These are phyloP conservation scores for Brassica hybrid DNA, from an alignment of 441 rosid genomes.

Conservation along the genomic window DNA sequence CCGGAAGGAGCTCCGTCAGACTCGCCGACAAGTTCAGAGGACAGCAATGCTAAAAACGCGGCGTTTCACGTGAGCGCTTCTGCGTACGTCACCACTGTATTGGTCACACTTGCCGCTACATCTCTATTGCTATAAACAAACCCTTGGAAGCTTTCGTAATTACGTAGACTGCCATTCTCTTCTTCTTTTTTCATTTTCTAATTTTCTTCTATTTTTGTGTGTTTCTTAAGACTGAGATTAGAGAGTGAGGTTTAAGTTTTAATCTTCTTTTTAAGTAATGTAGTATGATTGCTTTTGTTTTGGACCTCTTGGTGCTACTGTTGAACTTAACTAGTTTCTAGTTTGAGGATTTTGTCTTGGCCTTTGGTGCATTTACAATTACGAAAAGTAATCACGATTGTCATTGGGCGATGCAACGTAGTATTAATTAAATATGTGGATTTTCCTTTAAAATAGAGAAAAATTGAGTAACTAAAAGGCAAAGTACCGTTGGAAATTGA, in stretches of 20 bases:
- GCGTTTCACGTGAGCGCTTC: slow-evolving; percentile 54
- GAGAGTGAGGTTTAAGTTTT: slow-evolving; percentile 13
- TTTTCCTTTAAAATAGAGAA: neutral
- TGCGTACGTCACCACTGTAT: slow-evolving; percentile 41
- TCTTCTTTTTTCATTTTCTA: neutral
- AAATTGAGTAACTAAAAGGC: neutral
- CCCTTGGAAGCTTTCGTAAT: slow-evolving; percentile 3
- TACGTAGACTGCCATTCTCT: slow-evolving; percentile 21
- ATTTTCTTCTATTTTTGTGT: neutral
- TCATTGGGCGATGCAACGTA: neutral
- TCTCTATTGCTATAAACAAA: neutral
- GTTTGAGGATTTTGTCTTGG: slow-evolving; percentile 5
- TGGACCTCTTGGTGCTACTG: neutral
- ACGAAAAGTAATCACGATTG: slow-evolving; percentile 1
- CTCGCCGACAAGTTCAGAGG: slow-evolving; percentile 55
- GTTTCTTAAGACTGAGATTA: slow-evolving; percentile 32
- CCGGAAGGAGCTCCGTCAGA: slow-evolving; percentile 71
- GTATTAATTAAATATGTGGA: neutral
- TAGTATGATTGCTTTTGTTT: neutral
- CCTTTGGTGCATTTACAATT: neutral
- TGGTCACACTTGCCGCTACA: slow-evolving; percentile 33
- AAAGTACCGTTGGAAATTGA: slow-evolving; percentile 25
- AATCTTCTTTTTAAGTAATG: slow-evolving; percentile 2
- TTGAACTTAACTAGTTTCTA: neutral
- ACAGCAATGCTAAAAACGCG: slow-evolving; percentile 53